These are phyloP conservation scores for Lentinula detonsa DNA, from an alignment of 768 basidiomycete species.

Conservation along the genomic window DNA sequence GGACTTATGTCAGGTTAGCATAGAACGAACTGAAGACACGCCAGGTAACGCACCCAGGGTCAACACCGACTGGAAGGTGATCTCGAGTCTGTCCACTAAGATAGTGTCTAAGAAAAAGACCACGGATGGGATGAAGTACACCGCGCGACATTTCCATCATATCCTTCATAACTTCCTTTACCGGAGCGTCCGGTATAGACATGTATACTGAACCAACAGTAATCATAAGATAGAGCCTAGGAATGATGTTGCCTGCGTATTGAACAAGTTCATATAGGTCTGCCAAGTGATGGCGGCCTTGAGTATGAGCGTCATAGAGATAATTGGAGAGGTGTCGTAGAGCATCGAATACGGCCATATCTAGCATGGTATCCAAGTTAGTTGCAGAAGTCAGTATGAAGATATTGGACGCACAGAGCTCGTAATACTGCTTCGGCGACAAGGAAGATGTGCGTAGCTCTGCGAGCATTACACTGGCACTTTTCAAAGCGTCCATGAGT, in stretches of 20 bases:
- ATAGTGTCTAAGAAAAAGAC: conserved; percentile 93
- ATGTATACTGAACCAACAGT: conserved; percentile 99
- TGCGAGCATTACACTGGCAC: conserved; percentile 94
- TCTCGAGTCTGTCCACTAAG: conserved; percentile 96
- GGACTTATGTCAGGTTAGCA: conserved; percentile 43
- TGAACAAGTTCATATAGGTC: conserved; percentile 99
- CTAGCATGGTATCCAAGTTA: conserved; percentile 29
- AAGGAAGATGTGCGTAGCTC: conserved; percentile 91
- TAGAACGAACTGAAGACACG: not conserved
- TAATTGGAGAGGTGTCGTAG: conserved; percentile 93
- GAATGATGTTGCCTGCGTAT: conserved; percentile 95
- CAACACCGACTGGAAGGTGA: conserved; percentile 84
- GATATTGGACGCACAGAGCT: conserved; percentile 65
- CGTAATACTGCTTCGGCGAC: conserved; percentile 97
- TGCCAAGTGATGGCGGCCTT: conserved; percentile 90
- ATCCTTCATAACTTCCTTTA: conserved; percentile 99
- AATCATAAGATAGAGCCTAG: conserved; percentile 95
- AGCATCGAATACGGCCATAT: conserved; percentile 99
- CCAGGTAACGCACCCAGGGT: conserved; percentile 58
- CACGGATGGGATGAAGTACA: conserved; percentile 94
- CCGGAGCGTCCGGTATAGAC: conserved; percentile 94
- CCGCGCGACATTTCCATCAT: conserved; percentile 99
- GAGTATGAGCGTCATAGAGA: conserved; percentile 91
- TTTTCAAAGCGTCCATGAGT: conserved; percentile 98
- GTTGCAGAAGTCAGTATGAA: not conserved